Evolutionary conservation across 495 filamentous ascomycete species (phyloP).

Genomic region (Tricharina praecox): DNA sequence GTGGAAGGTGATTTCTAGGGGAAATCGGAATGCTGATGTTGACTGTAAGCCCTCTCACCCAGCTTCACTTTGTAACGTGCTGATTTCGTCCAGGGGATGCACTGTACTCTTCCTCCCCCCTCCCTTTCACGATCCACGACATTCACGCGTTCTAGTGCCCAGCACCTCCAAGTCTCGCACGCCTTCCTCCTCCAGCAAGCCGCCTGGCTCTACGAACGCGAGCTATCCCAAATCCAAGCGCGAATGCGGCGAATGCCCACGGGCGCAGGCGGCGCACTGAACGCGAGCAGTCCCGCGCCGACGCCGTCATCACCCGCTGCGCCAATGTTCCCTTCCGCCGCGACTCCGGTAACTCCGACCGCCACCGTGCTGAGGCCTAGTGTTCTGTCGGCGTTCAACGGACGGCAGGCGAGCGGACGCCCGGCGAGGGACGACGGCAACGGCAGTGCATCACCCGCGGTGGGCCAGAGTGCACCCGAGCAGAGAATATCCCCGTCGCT

Average conservation of each 20-base stretch:
- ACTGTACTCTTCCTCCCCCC: conserved; percentile 39
- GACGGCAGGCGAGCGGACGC: no score
- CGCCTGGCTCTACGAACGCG: conserved; percentile 84
- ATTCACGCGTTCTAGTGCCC: not conserved
- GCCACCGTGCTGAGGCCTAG: no score
- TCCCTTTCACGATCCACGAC: not conserved
- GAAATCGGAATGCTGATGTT: conserved; percentile 54
- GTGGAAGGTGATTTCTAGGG: conserved; percentile 75
- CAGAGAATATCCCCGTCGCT: not conserved
- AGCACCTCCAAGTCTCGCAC: conserved; percentile 46
- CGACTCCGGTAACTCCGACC: not conserved
- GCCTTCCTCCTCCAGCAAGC: conserved; percentile 86
- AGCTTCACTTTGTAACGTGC: conserved; percentile 12
- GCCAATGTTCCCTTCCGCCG: not conserved
- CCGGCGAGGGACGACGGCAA: no score
- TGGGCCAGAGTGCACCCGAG: not conserved
- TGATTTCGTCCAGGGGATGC: conserved; percentile 50
- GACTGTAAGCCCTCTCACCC: conserved; percentile 43
- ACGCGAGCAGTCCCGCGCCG: conserved; percentile 30
- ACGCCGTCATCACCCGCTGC: conserved; percentile 27
- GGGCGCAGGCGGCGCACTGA: no score
- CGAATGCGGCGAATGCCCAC: conserved; percentile 84
- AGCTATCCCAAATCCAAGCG: conserved; percentile 70
- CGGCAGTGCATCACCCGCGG: not conserved
- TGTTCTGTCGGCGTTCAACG: no score